Base-by-base conservation (phyloP, 208 protist species). In the Trypanosoma boissoni region DNA sequence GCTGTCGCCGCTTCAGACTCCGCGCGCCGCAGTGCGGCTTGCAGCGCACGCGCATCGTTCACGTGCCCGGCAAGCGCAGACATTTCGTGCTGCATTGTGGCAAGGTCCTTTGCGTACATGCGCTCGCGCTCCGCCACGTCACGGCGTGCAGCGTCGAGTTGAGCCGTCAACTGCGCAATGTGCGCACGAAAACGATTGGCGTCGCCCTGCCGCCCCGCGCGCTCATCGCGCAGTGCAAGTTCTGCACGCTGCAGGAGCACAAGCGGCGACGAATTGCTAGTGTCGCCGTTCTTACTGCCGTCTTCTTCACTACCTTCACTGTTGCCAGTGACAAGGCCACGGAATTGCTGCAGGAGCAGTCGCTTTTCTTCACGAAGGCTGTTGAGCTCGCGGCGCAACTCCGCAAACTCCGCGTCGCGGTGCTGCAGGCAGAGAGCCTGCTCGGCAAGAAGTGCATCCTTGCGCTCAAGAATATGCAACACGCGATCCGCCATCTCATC, bases 351-450 rank as follows among this genome's bases (percentile, higher is more conserved):
- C 7, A 56, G 64, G 26, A 88, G 54, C 1, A 63, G 54, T 8
- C 36, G 49, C 23, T 83, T 79, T 48, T 88, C 81, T 14, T 61
- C 48, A n/a, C 74, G 69, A 37, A 88, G 53, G 1, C 27, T 62
- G 0, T 54, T 28, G 18, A 84, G 55, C 58, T 84, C 78, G 16
- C 45, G 23, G 39, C 21, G 51, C 10, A 70, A 36, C 0, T 32
- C 34, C 10, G 36, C 58, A 43, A 68, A 34, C 37, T 68, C 72
- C 39, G 24, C 28, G 5, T 59, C 62, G 14, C 53, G 52, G 23
- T 37, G 42, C 24, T 46, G 24, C 61, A 68, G 32, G 16, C 21
- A 20, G 6, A 23, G 34, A 1, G 62, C 52, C 28, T 73, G 72
- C 31, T 64, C 50, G 27, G 48, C 44, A 21, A 80, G 57, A 7